These are phyloP conservation scores for Leccinum glutinopallens DNA, from an alignment of 1,284 basidiomycete genomes.

Conservation along the genomic window DNA sequence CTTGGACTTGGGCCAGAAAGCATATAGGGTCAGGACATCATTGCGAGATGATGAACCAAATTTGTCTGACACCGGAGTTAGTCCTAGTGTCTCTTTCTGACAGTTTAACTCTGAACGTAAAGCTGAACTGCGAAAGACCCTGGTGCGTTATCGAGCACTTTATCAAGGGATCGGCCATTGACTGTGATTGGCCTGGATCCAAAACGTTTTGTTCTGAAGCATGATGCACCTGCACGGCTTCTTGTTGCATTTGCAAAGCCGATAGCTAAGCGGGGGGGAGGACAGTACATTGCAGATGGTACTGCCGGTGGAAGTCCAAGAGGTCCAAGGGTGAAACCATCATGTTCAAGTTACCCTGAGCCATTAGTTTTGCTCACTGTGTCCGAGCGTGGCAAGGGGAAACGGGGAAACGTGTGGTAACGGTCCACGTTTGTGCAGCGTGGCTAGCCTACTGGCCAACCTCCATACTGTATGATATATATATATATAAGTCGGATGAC, in stretches of 20 bases:
- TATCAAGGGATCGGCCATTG: background rate
- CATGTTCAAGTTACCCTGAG: no score
- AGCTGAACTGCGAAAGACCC: slow-evolving; percentile 1
- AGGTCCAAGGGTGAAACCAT: background rate
- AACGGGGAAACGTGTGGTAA: background rate
- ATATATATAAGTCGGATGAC: no score
- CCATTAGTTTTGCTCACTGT: slow-evolving; percentile 1
- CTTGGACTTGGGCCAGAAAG: background rate
- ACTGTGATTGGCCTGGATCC: slow-evolving; percentile 3
- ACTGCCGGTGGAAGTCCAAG: background rate
- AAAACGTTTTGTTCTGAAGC: slow-evolving; percentile 3
- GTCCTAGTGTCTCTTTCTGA: background rate
- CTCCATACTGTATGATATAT: no score
- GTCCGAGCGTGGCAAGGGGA: no score
- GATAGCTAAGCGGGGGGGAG: background rate
- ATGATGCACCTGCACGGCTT: slow-evolving; percentile 6
- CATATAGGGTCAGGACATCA: no score
- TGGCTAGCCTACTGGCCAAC: slow-evolving; percentile 13
- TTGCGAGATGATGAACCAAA: background rate
- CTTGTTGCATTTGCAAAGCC: slow-evolving; percentile 1
- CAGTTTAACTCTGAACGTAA: background rate
- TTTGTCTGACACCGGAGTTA: background rate
- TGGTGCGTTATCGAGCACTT: background rate
- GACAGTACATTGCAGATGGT: background rate
- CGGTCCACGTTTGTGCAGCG: slow-evolving; percentile 22